phyloP scores from a whole-genome alignment of 495 filamentous ascomycete genomes.

The Arthonia radiata region DNA sequence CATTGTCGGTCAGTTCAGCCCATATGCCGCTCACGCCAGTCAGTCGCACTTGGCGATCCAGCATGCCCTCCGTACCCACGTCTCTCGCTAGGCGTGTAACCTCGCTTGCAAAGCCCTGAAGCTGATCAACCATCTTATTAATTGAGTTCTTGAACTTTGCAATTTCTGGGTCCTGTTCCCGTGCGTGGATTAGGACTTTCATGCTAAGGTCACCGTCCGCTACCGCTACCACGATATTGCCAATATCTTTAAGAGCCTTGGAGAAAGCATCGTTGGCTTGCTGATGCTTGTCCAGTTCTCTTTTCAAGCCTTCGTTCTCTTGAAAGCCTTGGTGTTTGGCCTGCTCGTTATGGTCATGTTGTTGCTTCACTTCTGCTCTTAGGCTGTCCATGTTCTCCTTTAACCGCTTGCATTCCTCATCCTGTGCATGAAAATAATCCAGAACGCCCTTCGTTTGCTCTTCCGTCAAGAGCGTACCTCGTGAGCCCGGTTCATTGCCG shows the following conservation, averaged over 20 bases:
- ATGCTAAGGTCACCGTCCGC: constrained; percentile 91
- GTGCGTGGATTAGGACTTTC: constrained; percentile 86
- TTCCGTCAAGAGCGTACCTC: constrained; percentile 13
- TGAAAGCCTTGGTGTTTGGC: constrained; percentile 25
- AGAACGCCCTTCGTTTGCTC: constrained; percentile 21
- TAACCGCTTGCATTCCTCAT: constrained; percentile 31
- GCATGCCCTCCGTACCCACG: constrained; percentile 85
- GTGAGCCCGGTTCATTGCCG: constrained; percentile 9
- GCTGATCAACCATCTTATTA: constrained; percentile 33
- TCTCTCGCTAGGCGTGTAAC: constrained; percentile 95
- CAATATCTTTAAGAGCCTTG: constrained; percentile 89
- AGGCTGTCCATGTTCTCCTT: constrained; percentile 27
- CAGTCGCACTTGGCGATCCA: constrained; percentile 93
- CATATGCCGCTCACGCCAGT: constrained; percentile 95
- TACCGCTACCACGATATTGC: constrained; percentile 85
- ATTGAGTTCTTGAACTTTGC: constrained; percentile 63
- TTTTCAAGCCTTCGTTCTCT: constrained; percentile 47
- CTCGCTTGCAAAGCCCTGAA: constrained; percentile 90
- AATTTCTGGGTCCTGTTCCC: constrained; percentile 98
- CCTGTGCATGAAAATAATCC: constrained; percentile 24
- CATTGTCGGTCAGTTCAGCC: constrained; percentile 91
- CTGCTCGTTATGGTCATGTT: constrained; percentile 26
- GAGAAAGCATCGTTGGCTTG: constrained; percentile 98
- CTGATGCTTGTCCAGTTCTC: constrained; percentile 85
- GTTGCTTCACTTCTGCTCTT: constrained; percentile 16